Evolutionary conservation across 1,284 basidiomycete species (phyloP), one percentile per base, ranked within the genome.

Genomic region (Malassezia japonica): DNA sequence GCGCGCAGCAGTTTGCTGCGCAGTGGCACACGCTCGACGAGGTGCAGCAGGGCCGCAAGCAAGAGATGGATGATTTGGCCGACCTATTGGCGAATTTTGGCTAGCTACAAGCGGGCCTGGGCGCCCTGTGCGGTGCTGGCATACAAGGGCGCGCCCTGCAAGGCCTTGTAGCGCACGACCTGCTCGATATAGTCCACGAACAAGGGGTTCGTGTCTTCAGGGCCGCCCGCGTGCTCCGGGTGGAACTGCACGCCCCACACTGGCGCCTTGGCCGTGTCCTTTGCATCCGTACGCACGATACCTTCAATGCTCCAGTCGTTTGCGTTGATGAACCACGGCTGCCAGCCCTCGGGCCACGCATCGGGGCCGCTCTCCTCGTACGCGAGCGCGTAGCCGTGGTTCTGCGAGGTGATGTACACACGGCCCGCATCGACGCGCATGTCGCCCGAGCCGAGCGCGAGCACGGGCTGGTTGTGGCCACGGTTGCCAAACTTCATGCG

Each of bases 401-500:
- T 76, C 68, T 76, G 75, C 31, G 72, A 83, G 1, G 92, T 98
- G 45, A 98, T 91, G 76, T 96, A 98, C 39, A 98, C 91, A 36
- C 92, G 81, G 16, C 92, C 94, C 42, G 91, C 87, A 72, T 83
- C 86, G 77, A 96, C 90, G 25, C 85, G 88, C 52, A 60, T 64
- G 4, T 91, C 89, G 7, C 86, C 82, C 32, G 82, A 84, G 29
- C 88, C 87, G 47, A 96, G 79, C 21, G 92, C 92, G 29, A 98
- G 80, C 15, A 98, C 92, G 34, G 92, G 92, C 75, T 98, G 92
- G 74, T 98, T 98, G 76, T 98, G 94, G n/a, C 92, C 92, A 65
- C 92, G 85, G 75, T 98, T 96, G 24, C 92, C 91, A 70, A 96
- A 96, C 18, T 83, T 87, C 89, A 94, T 94, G 28, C 90, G 81